Evolutionary conservation across 306 rosid genomes (phyloP), one percentile per base, ranked within the genome.

Genomic region (Fragaria ananassa): DNA sequence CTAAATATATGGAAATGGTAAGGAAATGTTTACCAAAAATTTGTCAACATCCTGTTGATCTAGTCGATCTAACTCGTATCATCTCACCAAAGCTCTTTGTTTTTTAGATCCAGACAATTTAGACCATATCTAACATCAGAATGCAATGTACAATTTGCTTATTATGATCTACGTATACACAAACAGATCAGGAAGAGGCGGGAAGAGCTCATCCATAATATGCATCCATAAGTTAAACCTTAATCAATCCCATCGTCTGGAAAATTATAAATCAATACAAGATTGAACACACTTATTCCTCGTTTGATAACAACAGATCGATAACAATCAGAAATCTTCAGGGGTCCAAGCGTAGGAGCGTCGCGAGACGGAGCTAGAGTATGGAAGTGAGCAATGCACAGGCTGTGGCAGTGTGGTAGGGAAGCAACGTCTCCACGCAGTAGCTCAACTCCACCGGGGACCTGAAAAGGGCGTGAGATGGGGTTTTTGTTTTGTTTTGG

Each of bases 381-480:
- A 90, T 89, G 35, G 97, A 95, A 54, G 85, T 90, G 71, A 95
- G 87, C 88, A 95, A 88, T 75, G 98, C 96, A 31, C 97, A 92
- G 76, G 98, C 97, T 3, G 97, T 92, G 44, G 89, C 96, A 4
- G 88, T 85, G 87, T 95, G 97, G 72, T 89, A 90, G 3, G 98
- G 98, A 76, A 90, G 91, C 92, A 95, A 71, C 82, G 97, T 76
- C 76, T 90, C 97, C 53, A 92, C 90, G 50, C 96, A 91, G 87
- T 74, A 86, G 83, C 97, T 89, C 92, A 86, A 44, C 79, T 88
- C 97, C 61, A 90, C 89, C 18, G 97, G 94, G 65, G 86, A 89
- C 86, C 98, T 92, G 84, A 82, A 85, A 73, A 84, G 75, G 83
- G 25, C 21, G 58, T 2, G 58, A 53, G 25, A 53, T 53, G 23